phyloP scores from a whole-genome alignment of 371 early-diverging fungal species.

The Cokeromyces recurvatus region DNA sequence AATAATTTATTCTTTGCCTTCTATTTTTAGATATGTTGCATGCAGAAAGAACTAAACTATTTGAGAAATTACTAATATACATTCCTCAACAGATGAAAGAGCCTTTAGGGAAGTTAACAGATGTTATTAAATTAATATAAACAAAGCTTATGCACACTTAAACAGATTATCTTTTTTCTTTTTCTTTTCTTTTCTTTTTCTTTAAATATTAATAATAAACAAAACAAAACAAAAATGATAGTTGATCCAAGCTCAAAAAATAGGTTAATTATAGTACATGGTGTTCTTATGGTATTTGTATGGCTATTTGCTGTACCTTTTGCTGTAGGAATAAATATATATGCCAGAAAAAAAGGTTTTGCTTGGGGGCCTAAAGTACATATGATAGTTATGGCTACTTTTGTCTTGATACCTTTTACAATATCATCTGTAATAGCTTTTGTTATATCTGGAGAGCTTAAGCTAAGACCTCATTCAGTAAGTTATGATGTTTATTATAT shows the following conservation, averaged over 20 bases:
- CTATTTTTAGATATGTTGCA: conserved; percentile 20
- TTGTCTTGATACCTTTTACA: conserved; percentile 23
- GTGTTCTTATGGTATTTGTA: conserved; percentile 26
- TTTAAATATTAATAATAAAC: too few relatives aligned
- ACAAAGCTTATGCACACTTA: too few relatives aligned
- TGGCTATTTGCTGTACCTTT: conserved; percentile 33
- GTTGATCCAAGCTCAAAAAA: conserved; percentile 12
- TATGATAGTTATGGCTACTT: conserved; percentile 28
- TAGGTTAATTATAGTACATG: conserved; percentile 17
- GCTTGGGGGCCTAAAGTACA: conserved; percentile 32
- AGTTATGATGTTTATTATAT: conserved; percentile 8
- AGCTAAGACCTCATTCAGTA: conserved; percentile 26
- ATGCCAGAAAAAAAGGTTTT: conserved; percentile 23
- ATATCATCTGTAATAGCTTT: conserved; percentile 18
- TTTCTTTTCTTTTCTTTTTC: neutral
- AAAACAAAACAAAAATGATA: too few relatives aligned
- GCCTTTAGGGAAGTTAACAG: conserved; percentile 70
- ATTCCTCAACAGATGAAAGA: conserved; percentile 82
- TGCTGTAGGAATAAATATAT: conserved; percentile 21
- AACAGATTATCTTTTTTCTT: conserved; percentile 16
- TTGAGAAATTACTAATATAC: conserved; percentile 64
- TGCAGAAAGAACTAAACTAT: conserved; percentile 58
- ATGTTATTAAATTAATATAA: conserved; percentile 59
- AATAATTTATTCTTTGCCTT: too few relatives aligned
- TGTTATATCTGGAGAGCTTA: conserved; percentile 13